Percentiles rank a stretch among this genome's conserved stretches.
Evolutionary conservation across 768 basidiomycete species (phyloP).

Genomic region (Cystobasidium ongulense): DNA sequence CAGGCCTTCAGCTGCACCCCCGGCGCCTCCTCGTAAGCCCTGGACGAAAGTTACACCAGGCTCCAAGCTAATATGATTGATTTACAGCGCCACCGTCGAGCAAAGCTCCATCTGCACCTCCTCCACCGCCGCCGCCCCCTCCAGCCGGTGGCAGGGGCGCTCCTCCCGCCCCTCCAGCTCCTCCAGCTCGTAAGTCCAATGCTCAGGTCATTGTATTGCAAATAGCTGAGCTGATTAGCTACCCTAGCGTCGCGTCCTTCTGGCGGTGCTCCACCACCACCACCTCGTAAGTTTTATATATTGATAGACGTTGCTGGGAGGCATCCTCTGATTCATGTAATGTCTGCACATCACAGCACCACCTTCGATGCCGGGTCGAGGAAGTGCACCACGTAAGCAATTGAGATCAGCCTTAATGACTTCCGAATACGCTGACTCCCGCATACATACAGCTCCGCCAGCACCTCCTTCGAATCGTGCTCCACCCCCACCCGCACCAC

Average conservation of each 20-base stretch:
- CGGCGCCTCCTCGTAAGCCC: slow-evolving; percentile 24
- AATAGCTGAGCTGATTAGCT: neutral
- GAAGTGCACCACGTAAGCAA: slow-evolving; percentile 25
- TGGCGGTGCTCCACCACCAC: slow-evolving; percentile 23
- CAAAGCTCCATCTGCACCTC: slow-evolving; percentile 21
- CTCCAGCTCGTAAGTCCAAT: slow-evolving; percentile 5
- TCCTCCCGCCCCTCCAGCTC: slow-evolving; percentile 6
- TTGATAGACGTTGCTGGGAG: neutral
- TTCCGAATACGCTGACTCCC: neutral
- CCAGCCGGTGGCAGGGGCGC: neutral
- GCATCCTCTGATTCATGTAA: no score
- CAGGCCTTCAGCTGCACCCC: neutral
- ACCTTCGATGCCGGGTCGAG: neutral
- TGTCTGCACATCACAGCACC: slow-evolving; percentile 9
- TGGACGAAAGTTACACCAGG: neutral
- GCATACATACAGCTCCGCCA: slow-evolving; percentile 8
- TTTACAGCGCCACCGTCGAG: neutral
- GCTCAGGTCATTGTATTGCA: neutral
- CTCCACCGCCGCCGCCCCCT: slow-evolving; percentile 7
- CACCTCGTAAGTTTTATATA: slow-evolving; percentile 19
- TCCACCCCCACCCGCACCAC: slow-evolving; percentile 36
- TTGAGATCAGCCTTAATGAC: neutral
- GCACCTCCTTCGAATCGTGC: slow-evolving; percentile 34
- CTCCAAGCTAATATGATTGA: neutral
- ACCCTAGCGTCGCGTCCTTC: neutral